Percentiles rank a stretch among this genome's conserved stretches.
Evolutionary conservation across 164 flowering plant genomes (phyloP).

Genomic region (Echeveria elegans): DNA sequence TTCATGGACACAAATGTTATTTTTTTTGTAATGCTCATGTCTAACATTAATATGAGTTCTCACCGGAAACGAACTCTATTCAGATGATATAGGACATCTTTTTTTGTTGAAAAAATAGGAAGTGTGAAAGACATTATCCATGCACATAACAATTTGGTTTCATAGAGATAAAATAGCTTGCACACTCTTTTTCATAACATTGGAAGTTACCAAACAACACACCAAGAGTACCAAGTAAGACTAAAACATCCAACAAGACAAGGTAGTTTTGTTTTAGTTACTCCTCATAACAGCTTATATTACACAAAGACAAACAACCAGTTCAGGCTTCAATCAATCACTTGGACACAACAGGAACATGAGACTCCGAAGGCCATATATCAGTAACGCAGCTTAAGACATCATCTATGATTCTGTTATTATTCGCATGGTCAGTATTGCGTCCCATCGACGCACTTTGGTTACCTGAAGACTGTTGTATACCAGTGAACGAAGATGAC

Average conservation of each 20-base stretch:
- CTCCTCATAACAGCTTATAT: neutral
- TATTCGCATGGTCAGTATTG: neutral
- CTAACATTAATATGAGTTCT: too few relatives aligned
- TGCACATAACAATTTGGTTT: too few relatives aligned
- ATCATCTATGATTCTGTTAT: conserved; percentile 21
- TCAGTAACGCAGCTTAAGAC: conserved; percentile 36
- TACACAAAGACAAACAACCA: too few relatives aligned
- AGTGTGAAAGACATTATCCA: too few relatives aligned
- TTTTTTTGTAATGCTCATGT: too few relatives aligned
- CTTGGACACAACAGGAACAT: conserved; percentile 9
- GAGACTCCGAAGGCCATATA: conserved; percentile 35
- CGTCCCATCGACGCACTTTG: neutral
- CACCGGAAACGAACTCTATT: too few relatives aligned
- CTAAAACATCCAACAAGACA: conserved; percentile 27
- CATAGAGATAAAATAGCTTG: neutral
- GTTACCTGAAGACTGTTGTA: neutral
- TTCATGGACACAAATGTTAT: too few relatives aligned
- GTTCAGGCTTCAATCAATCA: too few relatives aligned
- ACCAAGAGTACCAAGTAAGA: conserved; percentile 18
- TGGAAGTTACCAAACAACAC: conserved; percentile 38
- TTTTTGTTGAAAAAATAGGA: too few relatives aligned
- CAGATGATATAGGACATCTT: too few relatives aligned
- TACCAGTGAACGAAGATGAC: conserved; percentile 19
- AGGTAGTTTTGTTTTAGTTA: neutral
- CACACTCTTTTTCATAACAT: neutral